These are phyloP conservation scores for Xylaria longipes DNA, from an alignment of 495 filamentous ascomycete species.

Conservation along the genomic window DNA sequence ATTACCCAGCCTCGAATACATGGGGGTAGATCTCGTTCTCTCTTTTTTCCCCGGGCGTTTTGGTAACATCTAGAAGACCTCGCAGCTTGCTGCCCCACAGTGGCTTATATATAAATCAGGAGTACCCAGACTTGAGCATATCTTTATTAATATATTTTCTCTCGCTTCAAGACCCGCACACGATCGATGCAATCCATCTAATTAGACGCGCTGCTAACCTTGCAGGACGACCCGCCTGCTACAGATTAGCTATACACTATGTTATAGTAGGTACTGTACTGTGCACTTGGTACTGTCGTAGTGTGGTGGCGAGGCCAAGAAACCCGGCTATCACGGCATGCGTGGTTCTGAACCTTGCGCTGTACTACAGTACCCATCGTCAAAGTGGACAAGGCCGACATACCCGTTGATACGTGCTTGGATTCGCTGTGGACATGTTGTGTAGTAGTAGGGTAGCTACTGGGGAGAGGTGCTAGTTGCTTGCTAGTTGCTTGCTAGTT, in stretches of 20 bases:
- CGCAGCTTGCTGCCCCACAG: not conserved
- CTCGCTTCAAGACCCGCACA: not conserved
- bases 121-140: constrained; percentile 12
- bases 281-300: not conserved
- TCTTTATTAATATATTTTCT: constrained; percentile 14
- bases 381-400: not conserved
- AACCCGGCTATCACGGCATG: constrained; percentile 13
- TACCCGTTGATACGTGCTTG: not conserved
- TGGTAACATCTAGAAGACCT: constrained; percentile 14
- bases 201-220: not conserved
- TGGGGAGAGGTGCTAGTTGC: not conserved
- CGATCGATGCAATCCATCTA: not conserved
- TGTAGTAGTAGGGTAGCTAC: not conserved
- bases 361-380: not conserved
- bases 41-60: constrained; percentile 3
- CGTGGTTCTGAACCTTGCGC: not conserved
- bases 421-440: not conserved
- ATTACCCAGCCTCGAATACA: constrained; percentile 6
- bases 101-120: constrained; percentile 6
- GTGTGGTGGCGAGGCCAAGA: not conserved
- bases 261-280: not conserved
- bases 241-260: not conserved
- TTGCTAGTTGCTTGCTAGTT: not conserved
- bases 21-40: not conserved
- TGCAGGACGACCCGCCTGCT: not conserved